Percentiles rank a stretch among this genome's conserved stretches.
Conservation (phyloP, 495 filamentous ascomycete genomes). For the Penicillium roqueforti region DNA sequence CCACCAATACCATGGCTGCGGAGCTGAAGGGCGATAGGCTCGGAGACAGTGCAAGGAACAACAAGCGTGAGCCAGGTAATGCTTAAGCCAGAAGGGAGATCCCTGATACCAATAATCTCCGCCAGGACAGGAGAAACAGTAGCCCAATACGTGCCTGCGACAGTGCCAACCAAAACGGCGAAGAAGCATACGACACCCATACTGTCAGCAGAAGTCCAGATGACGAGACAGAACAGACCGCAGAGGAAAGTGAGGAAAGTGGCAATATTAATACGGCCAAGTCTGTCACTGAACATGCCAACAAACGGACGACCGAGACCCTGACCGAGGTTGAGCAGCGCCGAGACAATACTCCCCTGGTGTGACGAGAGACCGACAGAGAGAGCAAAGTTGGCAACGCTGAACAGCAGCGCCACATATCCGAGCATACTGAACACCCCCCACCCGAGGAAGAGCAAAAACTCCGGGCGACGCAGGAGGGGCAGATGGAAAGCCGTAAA, state of each 20-base stretch:
- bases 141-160: conserved; percentile 73
- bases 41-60: conserved; percentile 68
- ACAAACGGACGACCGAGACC: conserved; percentile 66
- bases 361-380: conserved; percentile 60
- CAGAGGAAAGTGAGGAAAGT: conserved; percentile 59
- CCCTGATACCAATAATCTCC: conserved; percentile 70
- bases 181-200: conserved; percentile 68
- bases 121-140: conserved; percentile 65
- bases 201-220: conserved; percentile 68
- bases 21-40: conserved; percentile 70
- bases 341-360: conserved; percentile 67
- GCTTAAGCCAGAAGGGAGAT: conserved; percentile 67
- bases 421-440: conserved; percentile 68
- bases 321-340: conserved; percentile 69
- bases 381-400: conserved; percentile 66
- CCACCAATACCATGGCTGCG: conserved; percentile 36
- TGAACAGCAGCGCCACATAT: conserved; percentile 74
- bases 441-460: conserved; percentile 63
- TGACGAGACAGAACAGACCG: conserved; percentile 61
- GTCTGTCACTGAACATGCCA: conserved; percentile 66
- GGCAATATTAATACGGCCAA: conserved; percentile 72
- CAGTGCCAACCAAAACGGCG: conserved; percentile 62
- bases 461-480: conserved; percentile 57
- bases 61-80: conserved; percentile 75
- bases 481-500: conserved; percentile 59